phyloP scores from a whole-genome alignment of 2,329 filamentous ascomycete species.

The Colletotrichum destructivum region DNA sequence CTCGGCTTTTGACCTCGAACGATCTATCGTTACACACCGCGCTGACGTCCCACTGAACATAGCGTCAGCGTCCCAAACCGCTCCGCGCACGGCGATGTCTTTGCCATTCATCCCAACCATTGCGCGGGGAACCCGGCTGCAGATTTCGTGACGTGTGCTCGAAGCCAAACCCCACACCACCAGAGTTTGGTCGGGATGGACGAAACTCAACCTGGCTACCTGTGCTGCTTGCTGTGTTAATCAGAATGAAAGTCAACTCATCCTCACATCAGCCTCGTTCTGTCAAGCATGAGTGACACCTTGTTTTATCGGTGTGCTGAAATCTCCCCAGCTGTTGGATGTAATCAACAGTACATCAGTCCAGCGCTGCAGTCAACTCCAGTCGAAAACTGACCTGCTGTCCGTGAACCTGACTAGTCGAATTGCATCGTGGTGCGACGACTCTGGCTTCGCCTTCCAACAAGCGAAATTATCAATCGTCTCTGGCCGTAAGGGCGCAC shows the following conservation, averaged over 20 bases:
- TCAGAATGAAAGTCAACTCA: neutral
- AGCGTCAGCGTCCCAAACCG: neutral
- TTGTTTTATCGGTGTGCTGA: neutral
- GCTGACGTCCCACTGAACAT: constrained; percentile 2
- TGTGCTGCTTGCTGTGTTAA: neutral
- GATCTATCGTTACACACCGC: constrained; percentile 17
- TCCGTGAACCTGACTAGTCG: neutral
- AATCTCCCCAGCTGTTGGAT: neutral
- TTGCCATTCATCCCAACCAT: constrained; percentile 5
- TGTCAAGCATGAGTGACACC: neutral
- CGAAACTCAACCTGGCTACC: neutral
- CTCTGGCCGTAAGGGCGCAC: neutral
- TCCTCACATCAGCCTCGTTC: neutral
- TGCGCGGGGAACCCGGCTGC: constrained; percentile 2
- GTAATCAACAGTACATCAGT: no score
- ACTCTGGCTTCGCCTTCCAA: neutral
- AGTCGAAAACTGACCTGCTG: neutral
- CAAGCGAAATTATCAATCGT: neutral
- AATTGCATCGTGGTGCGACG: neutral
- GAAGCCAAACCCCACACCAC: constrained; percentile 12
- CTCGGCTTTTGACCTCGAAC: constrained; percentile 16
- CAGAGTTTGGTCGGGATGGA: constrained; percentile 1
- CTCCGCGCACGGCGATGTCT: neutral
- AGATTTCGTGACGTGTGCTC: constrained; percentile 9
- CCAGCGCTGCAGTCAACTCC: neutral